These are phyloP conservation scores for Talaromyces nanjingensis DNA, from an alignment of 495 filamentous ascomycete species.

Conservation along the genomic window DNA sequence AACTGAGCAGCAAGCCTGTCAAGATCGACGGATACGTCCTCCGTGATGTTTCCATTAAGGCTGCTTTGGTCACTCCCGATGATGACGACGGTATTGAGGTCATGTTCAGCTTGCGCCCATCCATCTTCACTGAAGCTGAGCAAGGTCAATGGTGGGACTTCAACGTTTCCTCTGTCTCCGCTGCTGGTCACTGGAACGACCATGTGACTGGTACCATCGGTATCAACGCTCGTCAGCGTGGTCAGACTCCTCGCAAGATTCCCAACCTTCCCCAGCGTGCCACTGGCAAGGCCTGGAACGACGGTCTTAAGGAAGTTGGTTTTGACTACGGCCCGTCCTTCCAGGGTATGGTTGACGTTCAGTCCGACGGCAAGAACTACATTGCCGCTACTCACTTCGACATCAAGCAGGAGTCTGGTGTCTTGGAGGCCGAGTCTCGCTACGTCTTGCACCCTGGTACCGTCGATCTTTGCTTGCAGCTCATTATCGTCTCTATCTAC, in stretches of 20 bases:
- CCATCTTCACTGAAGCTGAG: neutral
- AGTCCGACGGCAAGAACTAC: slow-evolving; percentile 14
- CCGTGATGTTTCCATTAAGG: slow-evolving; percentile 18
- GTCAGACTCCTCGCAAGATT: neutral
- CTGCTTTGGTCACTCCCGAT: slow-evolving; percentile 18
- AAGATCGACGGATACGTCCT: slow-evolving; percentile 5
- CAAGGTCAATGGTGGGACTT: slow-evolving; percentile 14
- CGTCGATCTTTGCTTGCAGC: slow-evolving; percentile 30
- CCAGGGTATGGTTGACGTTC: slow-evolving; percentile 21
- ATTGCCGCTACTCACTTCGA: slow-evolving; percentile 10
- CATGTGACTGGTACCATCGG: slow-evolving; percentile 12
- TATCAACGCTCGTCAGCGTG: neutral
- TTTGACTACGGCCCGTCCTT: slow-evolving; percentile 34
- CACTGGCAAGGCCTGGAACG: slow-evolving; percentile 23
- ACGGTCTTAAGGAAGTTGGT: slow-evolving; percentile 22
- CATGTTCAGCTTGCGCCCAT: neutral
- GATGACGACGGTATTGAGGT: slow-evolving; percentile 10
- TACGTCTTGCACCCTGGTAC: slow-evolving; percentile 30
- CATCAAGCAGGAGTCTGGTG: slow-evolving; percentile 14
- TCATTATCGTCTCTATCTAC: slow-evolving; percentile 25
- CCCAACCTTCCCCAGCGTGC: slow-evolving; percentile 18
- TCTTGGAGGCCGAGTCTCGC: slow-evolving; percentile 26
- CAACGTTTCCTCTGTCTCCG: slow-evolving; percentile 5
- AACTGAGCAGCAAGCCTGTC: neutral
- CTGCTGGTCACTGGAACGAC: neutral